Evolutionary conservation across 2,329 filamentous ascomycete species (phyloP).

Genomic region (Phyllosticta citribraziliensis): DNA sequence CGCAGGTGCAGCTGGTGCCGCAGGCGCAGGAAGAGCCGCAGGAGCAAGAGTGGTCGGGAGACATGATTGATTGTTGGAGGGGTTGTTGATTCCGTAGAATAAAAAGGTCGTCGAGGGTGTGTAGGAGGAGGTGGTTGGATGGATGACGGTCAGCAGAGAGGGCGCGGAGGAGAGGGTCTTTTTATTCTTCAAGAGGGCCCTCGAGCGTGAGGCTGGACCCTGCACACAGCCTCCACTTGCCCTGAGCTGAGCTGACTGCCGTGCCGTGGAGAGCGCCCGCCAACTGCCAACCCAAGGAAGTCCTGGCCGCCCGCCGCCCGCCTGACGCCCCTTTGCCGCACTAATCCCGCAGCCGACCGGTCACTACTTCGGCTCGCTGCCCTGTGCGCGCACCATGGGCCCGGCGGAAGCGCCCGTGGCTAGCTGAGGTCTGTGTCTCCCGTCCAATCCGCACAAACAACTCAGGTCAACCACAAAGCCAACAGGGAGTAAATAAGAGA

Average conservation of each 20-base stretch:
- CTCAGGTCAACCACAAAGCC: too few relatives aligned
- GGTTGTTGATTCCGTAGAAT: background rate
- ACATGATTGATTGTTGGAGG: conserved; percentile 7
- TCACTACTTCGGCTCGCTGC: background rate
- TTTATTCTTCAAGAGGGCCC: too few relatives aligned
- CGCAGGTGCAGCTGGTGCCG: conserved; percentile 16
- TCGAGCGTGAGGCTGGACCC: background rate
- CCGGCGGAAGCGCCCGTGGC: background rate
- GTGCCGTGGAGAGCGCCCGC: too few relatives aligned
- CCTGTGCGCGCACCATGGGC: background rate
- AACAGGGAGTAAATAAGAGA: too few relatives aligned
- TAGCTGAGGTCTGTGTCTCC: too few relatives aligned
- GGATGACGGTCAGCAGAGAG: background rate
- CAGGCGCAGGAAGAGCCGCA: conserved; percentile 16
- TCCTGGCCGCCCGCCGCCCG: background rate
- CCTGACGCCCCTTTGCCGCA: background rate
- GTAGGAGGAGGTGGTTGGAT: background rate
- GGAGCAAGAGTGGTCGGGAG: conserved; percentile 12
- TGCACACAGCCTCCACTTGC: background rate
- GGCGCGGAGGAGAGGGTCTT: background rate
- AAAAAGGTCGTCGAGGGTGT: background rate
- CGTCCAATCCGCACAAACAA: too few relatives aligned
- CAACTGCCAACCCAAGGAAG: too few relatives aligned
- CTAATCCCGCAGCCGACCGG: background rate
- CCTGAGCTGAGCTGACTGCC: background rate